Conservation (phyloP, 305 asterid genomes). For the Fraxinus baroniana region DNA sequence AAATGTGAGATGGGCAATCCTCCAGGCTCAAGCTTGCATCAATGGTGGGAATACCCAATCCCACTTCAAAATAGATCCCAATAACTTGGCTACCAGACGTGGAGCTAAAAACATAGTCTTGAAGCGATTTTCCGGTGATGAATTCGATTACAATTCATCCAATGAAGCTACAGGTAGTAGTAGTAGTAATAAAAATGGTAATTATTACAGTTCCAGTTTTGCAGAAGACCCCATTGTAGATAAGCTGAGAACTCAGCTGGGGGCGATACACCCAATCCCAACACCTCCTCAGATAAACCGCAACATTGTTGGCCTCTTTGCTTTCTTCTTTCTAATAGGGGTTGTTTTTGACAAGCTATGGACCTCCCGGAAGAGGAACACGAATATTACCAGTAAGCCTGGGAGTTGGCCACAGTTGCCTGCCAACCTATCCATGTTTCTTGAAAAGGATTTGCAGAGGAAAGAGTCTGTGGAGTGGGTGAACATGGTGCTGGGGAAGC, state of each 20-base stretch:
- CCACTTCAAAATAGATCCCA: slow-evolving; percentile 17
- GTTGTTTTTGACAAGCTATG: slow-evolving; percentile 86
- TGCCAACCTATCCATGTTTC: slow-evolving; percentile 57
- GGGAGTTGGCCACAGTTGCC: slow-evolving; percentile 65
- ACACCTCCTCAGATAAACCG: slow-evolving; percentile 76
- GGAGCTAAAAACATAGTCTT: slow-evolving; percentile 46
- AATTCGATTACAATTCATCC: slow-evolving; percentile 13
- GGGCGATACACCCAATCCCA: slow-evolving; percentile 67
- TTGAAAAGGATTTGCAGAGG: slow-evolving; percentile 91
- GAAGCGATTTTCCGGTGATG: slow-evolving; percentile 48
- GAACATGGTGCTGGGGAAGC: slow-evolving; percentile 93
- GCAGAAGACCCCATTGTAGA: slow-evolving; percentile 66
- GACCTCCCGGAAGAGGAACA: slow-evolving; percentile 62
- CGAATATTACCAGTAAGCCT: slow-evolving; percentile 25
- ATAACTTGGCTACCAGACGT: slow-evolving; percentile 28
- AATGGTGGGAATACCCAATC: slow-evolving; percentile 44
- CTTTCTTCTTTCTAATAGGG: slow-evolving; percentile 86
- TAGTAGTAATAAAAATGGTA: slow-evolving; percentile 19
- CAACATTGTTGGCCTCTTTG: slow-evolving; percentile 64
- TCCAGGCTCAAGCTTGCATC: slow-evolving; percentile 42
- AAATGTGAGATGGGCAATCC: slow-evolving; percentile 45
- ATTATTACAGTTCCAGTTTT: slow-evolving; percentile 44
- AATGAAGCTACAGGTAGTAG: slow-evolving; percentile 29
- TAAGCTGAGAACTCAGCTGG: slow-evolving; percentile 67
- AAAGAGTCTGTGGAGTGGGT: slow-evolving; percentile 98